Conservation (phyloP, 140 eudicot species). For the Senecio squalidus region DNA sequence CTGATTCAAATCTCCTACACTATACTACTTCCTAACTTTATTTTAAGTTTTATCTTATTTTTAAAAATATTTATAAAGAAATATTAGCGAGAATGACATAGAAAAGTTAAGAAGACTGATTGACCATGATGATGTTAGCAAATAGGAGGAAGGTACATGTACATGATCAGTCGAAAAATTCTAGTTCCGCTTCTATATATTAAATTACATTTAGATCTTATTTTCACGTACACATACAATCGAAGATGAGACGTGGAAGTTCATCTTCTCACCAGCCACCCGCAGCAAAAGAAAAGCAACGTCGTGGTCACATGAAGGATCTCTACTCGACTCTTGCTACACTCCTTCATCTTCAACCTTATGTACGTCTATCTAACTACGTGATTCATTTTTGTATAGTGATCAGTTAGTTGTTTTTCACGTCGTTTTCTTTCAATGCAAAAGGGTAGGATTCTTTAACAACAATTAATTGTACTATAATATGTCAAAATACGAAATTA, state of each 20-base stretch:
- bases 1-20: no score
- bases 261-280: background rate
- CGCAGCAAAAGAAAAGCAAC: constrained; percentile 14
- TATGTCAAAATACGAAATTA: no score
- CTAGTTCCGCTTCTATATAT: background rate
- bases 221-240: background rate
- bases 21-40: no score
- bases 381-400: background rate
- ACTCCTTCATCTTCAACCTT: constrained; percentile 16
- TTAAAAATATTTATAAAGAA: no score
- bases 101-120: background rate
- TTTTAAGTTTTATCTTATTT: no score
- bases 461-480: no score
- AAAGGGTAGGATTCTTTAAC: no score
- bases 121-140: background rate
- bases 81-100: no score
- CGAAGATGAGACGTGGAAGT: background rate
- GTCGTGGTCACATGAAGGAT: constrained; percentile 22
- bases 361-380: constrained; percentile 3
- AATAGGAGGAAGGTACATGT: background rate
- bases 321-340: constrained; percentile 19
- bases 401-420: background rate
- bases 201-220: background rate
- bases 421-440: no score
- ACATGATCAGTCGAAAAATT: no score